phyloP scores from a whole-genome alignment of 805 yeast genomes.

The Candida bentonensis region DNA sequence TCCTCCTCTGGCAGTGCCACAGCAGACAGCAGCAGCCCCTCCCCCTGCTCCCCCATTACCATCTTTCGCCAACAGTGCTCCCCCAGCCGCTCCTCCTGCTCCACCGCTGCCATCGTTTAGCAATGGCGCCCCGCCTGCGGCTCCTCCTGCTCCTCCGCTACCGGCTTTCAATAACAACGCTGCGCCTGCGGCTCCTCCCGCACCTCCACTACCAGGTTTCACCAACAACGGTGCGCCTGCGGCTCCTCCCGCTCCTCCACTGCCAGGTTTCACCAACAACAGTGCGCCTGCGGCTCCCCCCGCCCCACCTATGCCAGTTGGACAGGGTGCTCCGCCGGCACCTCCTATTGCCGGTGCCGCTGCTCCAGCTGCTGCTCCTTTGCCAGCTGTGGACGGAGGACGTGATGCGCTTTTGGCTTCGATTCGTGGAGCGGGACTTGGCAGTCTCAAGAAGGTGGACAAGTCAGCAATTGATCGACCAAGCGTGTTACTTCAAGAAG shows the following conservation, averaged over 20 bases:
- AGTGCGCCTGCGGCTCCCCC: slow-evolving; percentile 14
- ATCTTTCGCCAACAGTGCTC: slow-evolving; percentile 11
- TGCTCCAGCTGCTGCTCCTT: slow-evolving; percentile 23
- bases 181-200: slow-evolving; percentile 22
- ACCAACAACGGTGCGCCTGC: slow-evolving; percentile 5
- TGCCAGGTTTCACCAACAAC: slow-evolving; percentile 5
- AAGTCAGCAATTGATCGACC: slow-evolving; percentile 75
- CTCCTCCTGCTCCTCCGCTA: slow-evolving; percentile 10
- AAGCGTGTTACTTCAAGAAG: slow-evolving; percentile 55
- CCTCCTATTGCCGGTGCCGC: slow-evolving; percentile 20
- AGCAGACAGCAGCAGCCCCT: slow-evolving; percentile 12
- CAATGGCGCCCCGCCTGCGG: slow-evolving; percentile 5
- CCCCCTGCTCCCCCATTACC: slow-evolving; percentile 10
- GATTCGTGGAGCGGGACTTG: slow-evolving; percentile 67
- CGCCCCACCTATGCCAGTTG: slow-evolving; percentile 29
- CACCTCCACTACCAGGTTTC: slow-evolving; percentile 12
- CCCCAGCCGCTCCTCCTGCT: slow-evolving; percentile 11
- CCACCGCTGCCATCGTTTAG: slow-evolving; percentile 9
- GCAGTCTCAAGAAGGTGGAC: slow-evolving; percentile 60
- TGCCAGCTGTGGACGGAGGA: slow-evolving; percentile 35
- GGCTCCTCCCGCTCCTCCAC: slow-evolving; percentile 18
- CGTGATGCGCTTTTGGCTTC: slow-evolving; percentile 80
- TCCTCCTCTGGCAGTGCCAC: slow-evolving; percentile 8
- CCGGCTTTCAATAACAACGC: slow-evolving; percentile 16
- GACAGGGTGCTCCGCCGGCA: slow-evolving; percentile 24